These are phyloP conservation scores for Podaxis sp. DNA, from an alignment of 768 basidiomycete genomes.

Conservation along the genomic window DNA sequence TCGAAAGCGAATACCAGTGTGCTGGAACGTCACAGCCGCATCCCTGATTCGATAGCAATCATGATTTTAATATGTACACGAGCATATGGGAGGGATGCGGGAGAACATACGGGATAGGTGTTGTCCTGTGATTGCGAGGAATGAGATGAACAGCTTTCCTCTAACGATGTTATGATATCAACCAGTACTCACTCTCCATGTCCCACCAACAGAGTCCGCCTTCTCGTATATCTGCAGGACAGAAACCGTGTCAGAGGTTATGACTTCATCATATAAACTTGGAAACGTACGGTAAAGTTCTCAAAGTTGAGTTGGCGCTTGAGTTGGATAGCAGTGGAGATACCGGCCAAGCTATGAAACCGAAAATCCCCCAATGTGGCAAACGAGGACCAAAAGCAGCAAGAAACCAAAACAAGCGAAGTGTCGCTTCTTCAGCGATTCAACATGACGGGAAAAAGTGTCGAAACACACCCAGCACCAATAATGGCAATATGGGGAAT, in stretches of 20 bases:
- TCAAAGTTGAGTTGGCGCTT: constrained; percentile 38
- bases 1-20: constrained; percentile 53
- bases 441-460: background rate
- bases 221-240: constrained; percentile 44
- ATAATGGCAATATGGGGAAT: constrained; percentile 40
- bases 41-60: constrained; percentile 27
- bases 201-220: constrained; percentile 44
- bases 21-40: constrained; percentile 54
- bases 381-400: background rate
- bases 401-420: background rate
- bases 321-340: constrained; percentile 43
- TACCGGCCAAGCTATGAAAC: constrained; percentile 36
- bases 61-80: background rate
- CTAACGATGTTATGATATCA: background rate
- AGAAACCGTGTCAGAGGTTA: background rate
- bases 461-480: constrained; percentile 41
- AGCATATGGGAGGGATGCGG: background rate
- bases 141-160: background rate
- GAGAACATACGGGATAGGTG: constrained; percentile 42
- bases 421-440: background rate
- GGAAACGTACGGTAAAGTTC: constrained; percentile 40
- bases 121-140: constrained; percentile 36
- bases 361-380: background rate
- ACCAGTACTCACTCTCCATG: constrained; percentile 44
- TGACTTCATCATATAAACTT: background rate